A percentile compares a stretch with the other conserved stretches of the same genome.
Conservation (phyloP, 2,329 filamentous ascomycete genomes). For the Fusarium sublunatum region DNA sequence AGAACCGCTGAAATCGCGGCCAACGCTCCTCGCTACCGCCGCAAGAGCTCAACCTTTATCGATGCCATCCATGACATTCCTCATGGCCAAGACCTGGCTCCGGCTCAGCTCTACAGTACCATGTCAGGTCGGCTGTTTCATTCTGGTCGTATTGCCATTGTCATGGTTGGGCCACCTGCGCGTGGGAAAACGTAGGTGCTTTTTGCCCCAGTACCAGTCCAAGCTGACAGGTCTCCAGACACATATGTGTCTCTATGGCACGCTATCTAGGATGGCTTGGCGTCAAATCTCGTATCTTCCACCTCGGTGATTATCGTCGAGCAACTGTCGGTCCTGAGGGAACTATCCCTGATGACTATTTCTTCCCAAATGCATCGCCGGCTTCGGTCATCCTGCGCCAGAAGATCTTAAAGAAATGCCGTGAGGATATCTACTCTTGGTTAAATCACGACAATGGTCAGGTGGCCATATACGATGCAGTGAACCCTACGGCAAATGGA, state of each 20-base stretch:
- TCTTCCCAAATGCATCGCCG: conserved; percentile 93
- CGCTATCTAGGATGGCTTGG: conserved; percentile 97
- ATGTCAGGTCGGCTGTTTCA: conserved; percentile 98
- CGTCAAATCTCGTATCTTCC: conserved; percentile 97
- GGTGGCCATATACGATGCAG: conserved; percentile 97
- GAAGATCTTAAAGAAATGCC: conserved; percentile 97
- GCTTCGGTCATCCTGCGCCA: conserved; percentile 93
- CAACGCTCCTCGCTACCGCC: conserved; percentile 88
- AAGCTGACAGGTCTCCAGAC: conserved; percentile 60
- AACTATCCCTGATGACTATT: conserved; percentile 95
- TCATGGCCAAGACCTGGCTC: conserved; percentile 84
- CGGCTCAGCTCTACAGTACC: conserved; percentile 96
- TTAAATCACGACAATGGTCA: conserved; percentile 97
- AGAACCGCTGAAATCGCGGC: conserved; percentile 93
- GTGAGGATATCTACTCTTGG: conserved; percentile 97
- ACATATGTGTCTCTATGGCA: conserved; percentile 94
- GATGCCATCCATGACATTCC: conserved; percentile 96
- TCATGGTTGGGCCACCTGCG: conserved; percentile 93
- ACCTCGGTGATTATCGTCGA: conserved; percentile 94
- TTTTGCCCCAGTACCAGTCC: not conserved
- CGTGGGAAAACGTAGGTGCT: conserved; percentile 87
- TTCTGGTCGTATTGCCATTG: conserved; percentile 95
- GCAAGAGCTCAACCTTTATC: conserved; percentile 94
- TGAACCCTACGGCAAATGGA: conserved; percentile 88
- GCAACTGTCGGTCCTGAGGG: conserved; percentile 86